These are phyloP conservation scores for Sechiopsis laciniata DNA, from an alignment of 306 rosid species.

Conservation along the genomic window DNA sequence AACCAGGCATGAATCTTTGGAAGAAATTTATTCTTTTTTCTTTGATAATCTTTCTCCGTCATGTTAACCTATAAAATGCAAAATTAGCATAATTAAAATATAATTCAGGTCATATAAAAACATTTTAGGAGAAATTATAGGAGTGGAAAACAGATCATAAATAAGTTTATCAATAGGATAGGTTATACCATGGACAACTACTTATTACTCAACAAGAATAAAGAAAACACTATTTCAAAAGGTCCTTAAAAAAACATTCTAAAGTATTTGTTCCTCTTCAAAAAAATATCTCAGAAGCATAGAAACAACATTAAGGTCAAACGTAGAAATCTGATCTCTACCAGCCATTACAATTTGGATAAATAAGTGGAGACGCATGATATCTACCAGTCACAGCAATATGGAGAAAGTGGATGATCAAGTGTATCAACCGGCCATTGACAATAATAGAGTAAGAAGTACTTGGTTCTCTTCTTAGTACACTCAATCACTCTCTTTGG, in stretches of 20 bases:
- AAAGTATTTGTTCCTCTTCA: too few species aligned
- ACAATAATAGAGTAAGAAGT: too few species aligned
- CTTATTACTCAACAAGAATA: background rate
- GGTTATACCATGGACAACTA: background rate
- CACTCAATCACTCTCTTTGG: too few species aligned
- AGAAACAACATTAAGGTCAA: too few species aligned
- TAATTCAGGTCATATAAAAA: background rate
- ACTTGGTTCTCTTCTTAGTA: too few species aligned
- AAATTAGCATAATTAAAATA: background rate
- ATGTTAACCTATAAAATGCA: conserved; percentile 70
- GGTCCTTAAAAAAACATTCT: background rate
- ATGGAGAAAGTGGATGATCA: background rate
- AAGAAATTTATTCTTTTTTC: conserved; percentile 93
- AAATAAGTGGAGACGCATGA: background rate
- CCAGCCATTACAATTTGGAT: too few species aligned
- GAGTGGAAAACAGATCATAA: background rate
- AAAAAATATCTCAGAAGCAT: too few species aligned
- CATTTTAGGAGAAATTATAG: conserved; percentile 1
- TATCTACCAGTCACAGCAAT: background rate
- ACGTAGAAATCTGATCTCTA: too few species aligned
- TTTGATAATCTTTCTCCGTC: conserved; percentile 95
- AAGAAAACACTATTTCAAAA: background rate
- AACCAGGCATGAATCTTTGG: conserved; percentile 99
- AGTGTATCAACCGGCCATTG: background rate
- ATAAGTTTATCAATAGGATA: background rate